phyloP scores from a whole-genome alignment of 352 stramenopile genomes.

The Globisporangium radiosum region DNA sequence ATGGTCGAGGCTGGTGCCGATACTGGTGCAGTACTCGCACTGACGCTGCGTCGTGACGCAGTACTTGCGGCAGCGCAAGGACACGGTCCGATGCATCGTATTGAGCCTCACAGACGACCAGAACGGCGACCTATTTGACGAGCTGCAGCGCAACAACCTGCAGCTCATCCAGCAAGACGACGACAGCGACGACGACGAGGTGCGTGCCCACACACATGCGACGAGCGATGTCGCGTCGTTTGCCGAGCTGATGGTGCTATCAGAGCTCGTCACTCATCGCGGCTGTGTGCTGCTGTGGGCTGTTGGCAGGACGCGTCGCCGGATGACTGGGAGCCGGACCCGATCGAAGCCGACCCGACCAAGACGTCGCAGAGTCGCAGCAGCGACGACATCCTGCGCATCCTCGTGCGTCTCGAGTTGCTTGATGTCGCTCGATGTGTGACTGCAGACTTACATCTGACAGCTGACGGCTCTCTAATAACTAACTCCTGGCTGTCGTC shows the following conservation, averaged over 20 bases:
- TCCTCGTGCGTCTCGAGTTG: slow-evolving; percentile 64
- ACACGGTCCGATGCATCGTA: slow-evolving; percentile 98
- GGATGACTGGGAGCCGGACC: slow-evolving; percentile 90
- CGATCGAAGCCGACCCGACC: slow-evolving; percentile 76
- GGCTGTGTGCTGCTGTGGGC: neutral
- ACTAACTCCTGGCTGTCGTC: too few relatives aligned
- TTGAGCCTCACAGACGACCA: slow-evolving; percentile 85
- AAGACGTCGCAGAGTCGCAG: slow-evolving; percentile 73
- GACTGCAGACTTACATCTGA: too few relatives aligned
- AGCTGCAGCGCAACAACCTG: slow-evolving; percentile 90
- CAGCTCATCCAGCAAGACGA: slow-evolving; percentile 90
- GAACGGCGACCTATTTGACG: slow-evolving; percentile 94
- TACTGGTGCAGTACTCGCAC: neutral
- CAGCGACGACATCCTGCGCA: slow-evolving; percentile 94
- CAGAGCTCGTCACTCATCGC: neutral
- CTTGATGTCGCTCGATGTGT: neutral
- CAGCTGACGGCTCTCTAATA: too few relatives aligned
- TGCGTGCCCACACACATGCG: neutral
- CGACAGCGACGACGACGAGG: slow-evolving; percentile 91
- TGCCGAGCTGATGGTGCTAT: too few relatives aligned
- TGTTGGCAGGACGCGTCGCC: slow-evolving; percentile 49
- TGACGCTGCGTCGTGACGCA: slow-evolving; percentile 5
- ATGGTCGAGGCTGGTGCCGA: neutral
- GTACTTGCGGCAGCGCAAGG: slow-evolving; percentile 91
- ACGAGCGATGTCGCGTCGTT: too few relatives aligned